Evolutionary conservation across 1,284 basidiomycete genomes (phyloP).

Genomic region (Ustilago trichophora): DNA sequence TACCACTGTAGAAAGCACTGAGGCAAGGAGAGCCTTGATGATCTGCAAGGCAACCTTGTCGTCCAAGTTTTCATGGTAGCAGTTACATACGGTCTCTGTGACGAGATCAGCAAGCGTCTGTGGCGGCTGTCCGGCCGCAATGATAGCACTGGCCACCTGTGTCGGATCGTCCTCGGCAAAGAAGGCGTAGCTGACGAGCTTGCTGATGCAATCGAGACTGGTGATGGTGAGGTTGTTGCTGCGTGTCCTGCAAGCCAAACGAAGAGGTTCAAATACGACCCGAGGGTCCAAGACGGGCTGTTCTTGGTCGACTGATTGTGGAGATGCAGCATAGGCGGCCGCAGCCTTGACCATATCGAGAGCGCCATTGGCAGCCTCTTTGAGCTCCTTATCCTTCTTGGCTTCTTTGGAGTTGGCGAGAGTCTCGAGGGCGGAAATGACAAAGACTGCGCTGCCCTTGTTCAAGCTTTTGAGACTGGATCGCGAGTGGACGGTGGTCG

Average conservation of each 20-base stretch:
- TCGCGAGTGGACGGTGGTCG: slow-evolving; percentile 47
- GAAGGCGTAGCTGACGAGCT: slow-evolving; percentile 65
- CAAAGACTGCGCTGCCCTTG: slow-evolving; percentile 62
- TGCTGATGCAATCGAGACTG: slow-evolving; percentile 64
- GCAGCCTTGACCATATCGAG: slow-evolving; percentile 63
- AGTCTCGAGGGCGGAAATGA: slow-evolving; percentile 61
- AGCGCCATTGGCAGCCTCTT: slow-evolving; percentile 52
- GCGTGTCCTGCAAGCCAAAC: slow-evolving; percentile 59
- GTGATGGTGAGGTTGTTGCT: slow-evolving; percentile 60
- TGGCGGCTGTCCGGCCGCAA: slow-evolving; percentile 28
- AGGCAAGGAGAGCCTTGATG: slow-evolving; percentile 65
- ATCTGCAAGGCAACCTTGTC: slow-evolving; percentile 63
- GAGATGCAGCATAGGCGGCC: slow-evolving; percentile 21
- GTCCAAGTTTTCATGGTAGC: slow-evolving; percentile 60
- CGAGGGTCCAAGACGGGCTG: slow-evolving; percentile 58
- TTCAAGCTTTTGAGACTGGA: slow-evolving; percentile 53
- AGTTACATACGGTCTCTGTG: slow-evolving; percentile 64
- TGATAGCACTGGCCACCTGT: slow-evolving; percentile 15
- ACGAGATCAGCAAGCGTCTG: slow-evolving; percentile 61
- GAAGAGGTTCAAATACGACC: slow-evolving; percentile 64
- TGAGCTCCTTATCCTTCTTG: slow-evolving; percentile 58
- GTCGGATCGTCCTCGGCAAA: slow-evolving; percentile 62
- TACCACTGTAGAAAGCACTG: slow-evolving; percentile 59
- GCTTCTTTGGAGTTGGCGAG: slow-evolving; percentile 60
- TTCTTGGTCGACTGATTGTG: slow-evolving; percentile 21